Percentiles rank a stretch among this genome's conserved stretches.
These are phyloP conservation scores for Serendipita sp. DNA, from an alignment of 768 basidiomycete genomes.

Conservation along the genomic window DNA sequence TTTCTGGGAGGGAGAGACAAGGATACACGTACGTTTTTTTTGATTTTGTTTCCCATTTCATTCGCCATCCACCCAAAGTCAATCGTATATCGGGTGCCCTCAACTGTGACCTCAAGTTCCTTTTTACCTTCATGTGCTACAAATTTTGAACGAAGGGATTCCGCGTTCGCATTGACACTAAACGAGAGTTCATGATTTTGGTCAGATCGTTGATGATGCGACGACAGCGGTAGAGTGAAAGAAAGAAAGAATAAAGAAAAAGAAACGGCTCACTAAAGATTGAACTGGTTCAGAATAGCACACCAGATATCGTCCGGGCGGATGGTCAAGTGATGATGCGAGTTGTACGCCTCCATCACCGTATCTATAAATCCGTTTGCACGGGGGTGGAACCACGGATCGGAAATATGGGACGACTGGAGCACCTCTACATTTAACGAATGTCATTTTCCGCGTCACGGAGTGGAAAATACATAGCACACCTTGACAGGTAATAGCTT, in stretches of 20 bases:
- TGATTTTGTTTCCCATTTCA: not conserved
- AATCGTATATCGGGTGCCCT: constrained; percentile 16
- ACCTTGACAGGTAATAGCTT: not conserved
- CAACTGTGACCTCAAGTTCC: constrained; percentile 17
- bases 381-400: not conserved
- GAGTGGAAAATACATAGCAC: not conserved
- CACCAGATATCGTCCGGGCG: constrained; percentile 39
- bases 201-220: not conserved
- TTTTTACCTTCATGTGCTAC: constrained; percentile 24
- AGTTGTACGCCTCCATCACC: constrained; percentile 22
- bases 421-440: constrained; percentile 13
- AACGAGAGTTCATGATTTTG: not conserved
- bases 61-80: constrained; percentile 21
- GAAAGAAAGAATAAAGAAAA: too few relatives aligned
- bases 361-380: constrained; percentile 23
- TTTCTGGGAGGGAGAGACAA: too few relatives aligned
- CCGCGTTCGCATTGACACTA: constrained; percentile 19
- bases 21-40: too few relatives aligned
- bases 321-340: constrained; percentile 26
- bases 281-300: constrained; percentile 26
- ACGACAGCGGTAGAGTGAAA: too few relatives aligned
- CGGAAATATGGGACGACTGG: constrained; percentile 17
- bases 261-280: constrained; percentile 17
- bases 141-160: constrained; percentile 23
- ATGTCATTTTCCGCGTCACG: not conserved